Evolutionary conservation across 2,329 filamentous ascomycete genomes (phyloP).

Genomic region (Aspergillus sp.): DNA sequence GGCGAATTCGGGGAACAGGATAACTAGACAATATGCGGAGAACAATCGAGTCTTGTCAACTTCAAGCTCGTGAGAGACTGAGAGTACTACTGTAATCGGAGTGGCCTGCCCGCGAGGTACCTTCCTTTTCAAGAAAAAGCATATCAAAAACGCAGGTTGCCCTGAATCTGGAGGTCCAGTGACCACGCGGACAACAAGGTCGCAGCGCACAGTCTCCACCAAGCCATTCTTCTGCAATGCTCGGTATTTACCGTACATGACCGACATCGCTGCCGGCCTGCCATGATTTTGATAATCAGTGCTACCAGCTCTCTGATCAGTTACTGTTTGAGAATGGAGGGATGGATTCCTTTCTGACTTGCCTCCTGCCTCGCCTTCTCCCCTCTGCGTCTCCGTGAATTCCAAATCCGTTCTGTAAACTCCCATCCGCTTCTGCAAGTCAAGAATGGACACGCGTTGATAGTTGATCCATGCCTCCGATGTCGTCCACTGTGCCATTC

Average conservation of each 20-base stretch:
- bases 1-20: background rate
- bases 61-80: background rate
- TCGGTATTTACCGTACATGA: conserved; percentile 6
- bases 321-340: conserved; percentile 10
- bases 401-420: background rate
- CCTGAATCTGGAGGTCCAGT: background rate
- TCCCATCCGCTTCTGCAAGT: background rate
- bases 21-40: no score
- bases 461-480: conserved; percentile 21
- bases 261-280: background rate
- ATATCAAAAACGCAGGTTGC: background rate
- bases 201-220: conserved; percentile 1
- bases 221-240: background rate
- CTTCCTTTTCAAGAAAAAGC: background rate
- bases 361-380: background rate
- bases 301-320: background rate
- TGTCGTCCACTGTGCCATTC: conserved; percentile 11
- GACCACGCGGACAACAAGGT: background rate
- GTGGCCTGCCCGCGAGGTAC: background rate
- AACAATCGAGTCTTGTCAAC: background rate
- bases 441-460: conserved; percentile 24
- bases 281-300: background rate
- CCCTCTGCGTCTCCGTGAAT: conserved; percentile 1
- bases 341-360: conserved; percentile 4
- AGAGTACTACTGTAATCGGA: no score